Base-by-base conservation (phyloP, 1,284 basidiomycete genomes). In the Pholiota adiposa region DNA sequence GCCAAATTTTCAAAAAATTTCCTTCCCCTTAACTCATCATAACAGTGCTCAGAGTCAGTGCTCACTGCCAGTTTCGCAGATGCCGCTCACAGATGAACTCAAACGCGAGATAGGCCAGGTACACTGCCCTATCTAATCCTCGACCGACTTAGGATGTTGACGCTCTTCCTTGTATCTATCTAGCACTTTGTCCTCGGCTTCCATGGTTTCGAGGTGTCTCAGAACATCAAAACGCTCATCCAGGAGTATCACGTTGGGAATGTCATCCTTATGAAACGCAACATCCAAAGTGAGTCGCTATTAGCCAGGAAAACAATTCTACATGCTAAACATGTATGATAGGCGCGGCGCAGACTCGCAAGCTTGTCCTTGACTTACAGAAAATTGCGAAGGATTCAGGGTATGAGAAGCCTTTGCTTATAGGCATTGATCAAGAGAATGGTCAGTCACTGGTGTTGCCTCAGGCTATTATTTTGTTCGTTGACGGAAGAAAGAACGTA, bases 101-200 rank as follows among this genome's bases (percentile, higher is more conserved):
- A 82, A 75, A 59, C 77, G 79, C 43, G 77, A 84, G 68, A 79
- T 86, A 38, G 83, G 85, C 19, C 84, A 86, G 79, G 84, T 83
- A 66, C 16, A 2, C 25, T 9, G 5, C 29, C 11, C 23, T 18
- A 29, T 38, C 8, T 38, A 14, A 51, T 9, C 36, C 9, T 46
- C 18, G 12, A 14, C 5, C 19, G 14, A 25, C 41, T 6, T 19
- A n/a, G 21, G 16, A n/a, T n/a, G n/a, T n/a, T n/a, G n/a, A n/a
- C n/a, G n/a, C 9, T 16, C 27, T 25, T 12, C 27, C 2, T 4
- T 27, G 33, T 27, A 21, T 41, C 9, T 38, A 14, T 25, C 44
- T 44, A 89, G 86, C 88, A 89, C 69, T 89, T 90, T 64, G 84
- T 90, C 27, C 77, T 88, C 61, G 88, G 88, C 11, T 90, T 89